Base-by-base conservation (phyloP, 2,329 filamentous ascomycete genomes). In the Xylaria sp. region DNA sequence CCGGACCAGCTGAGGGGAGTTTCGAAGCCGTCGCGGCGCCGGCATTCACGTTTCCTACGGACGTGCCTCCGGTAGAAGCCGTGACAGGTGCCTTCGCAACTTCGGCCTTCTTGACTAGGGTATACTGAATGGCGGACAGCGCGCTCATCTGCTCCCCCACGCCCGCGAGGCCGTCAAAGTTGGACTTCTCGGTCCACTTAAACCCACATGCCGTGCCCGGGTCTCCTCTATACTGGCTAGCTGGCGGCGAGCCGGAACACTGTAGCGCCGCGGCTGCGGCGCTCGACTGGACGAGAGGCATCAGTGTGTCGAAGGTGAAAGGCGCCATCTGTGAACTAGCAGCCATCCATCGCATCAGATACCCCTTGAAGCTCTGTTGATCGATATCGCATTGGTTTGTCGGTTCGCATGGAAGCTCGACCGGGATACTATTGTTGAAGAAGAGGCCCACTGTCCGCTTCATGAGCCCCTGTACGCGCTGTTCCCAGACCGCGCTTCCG, bases 331-430 rank as follows among this genome's bases (percentile, higher is more conserved):
- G 84, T 6, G 84, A 79, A 1, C 87, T 85, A 19, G 81, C 81
- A 0, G 87, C 84, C 76, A 90, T 79, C 88, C 90, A 94, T 53
- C 92, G 89, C 30, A 88, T 80, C 30, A 93, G 82, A 78, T 93
- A 93, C 11, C 90, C 91, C 81, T 94, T 94, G 87, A 93, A 94
- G 56, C 85, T 89, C 74, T 86, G 86, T 81, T 93, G 90, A 78
- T 94, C 91, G 70, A 84, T 84, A 80, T 93, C 87, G 83, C 92
- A 94, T 30, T 82, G 83, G 64, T 81, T 80, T 65, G 79, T 79
- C 7, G 79, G 80, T 81, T 94, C 92, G 81, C 92, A 94, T 34
- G 87, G 86, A 69, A 84, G 83, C 80, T 94, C 92, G 74, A 84
- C 86, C 77, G 92, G 85, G 76, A 93, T 75, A 61, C 78, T 76